These are phyloP conservation scores for Fusarium albosuccineum DNA, from an alignment of 2,329 filamentous ascomycete genomes.

Conservation along the genomic window DNA sequence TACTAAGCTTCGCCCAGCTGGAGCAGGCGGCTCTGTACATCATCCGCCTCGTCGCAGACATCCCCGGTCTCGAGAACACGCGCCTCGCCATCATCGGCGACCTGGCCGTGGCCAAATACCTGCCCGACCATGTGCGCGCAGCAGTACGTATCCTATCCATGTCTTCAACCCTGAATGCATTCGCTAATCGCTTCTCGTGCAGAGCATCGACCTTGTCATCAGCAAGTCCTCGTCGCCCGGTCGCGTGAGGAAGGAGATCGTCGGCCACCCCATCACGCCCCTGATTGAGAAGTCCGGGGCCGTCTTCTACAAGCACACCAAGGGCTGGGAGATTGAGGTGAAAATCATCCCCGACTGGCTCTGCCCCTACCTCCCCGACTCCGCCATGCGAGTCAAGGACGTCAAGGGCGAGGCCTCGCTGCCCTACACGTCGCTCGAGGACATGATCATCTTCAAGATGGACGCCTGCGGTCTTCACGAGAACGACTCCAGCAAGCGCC, in stretches of 20 bases:
- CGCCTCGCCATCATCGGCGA: slow-evolving; percentile 46
- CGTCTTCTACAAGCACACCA: slow-evolving; percentile 43
- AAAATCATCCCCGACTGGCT: slow-evolving; percentile 50
- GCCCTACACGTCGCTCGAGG: slow-evolving; percentile 46
- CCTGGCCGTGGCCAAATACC: slow-evolving; percentile 45
- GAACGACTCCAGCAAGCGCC: slow-evolving; percentile 42
- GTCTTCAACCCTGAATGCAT: too few species aligned
- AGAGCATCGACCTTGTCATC: slow-evolving; percentile 49
- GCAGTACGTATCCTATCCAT: slow-evolving; percentile 25
- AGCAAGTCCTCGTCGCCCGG: slow-evolving; percentile 49
- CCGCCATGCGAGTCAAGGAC: slow-evolving; percentile 42
- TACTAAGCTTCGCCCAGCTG: slow-evolving; percentile 55
- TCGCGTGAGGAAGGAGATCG: slow-evolving; percentile 46
- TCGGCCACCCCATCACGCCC: slow-evolving; percentile 47
- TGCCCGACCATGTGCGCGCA: slow-evolving; percentile 36
- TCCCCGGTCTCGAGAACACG: slow-evolving; percentile 46
- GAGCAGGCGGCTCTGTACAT: slow-evolving; percentile 87
- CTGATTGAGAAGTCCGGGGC: slow-evolving; percentile 45
- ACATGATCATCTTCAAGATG: slow-evolving; percentile 47
- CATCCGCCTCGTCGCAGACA: slow-evolving; percentile 81
- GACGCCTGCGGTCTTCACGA: slow-evolving; percentile 48
- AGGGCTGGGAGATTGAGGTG: slow-evolving; percentile 47
- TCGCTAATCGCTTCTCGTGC: neutral
- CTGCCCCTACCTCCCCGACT: slow-evolving; percentile 45
- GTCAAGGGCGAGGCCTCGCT: slow-evolving; percentile 32